phyloP scores from a whole-genome alignment of 2,329 filamentous ascomycete species.

The Pezicula rhizophila region DNA sequence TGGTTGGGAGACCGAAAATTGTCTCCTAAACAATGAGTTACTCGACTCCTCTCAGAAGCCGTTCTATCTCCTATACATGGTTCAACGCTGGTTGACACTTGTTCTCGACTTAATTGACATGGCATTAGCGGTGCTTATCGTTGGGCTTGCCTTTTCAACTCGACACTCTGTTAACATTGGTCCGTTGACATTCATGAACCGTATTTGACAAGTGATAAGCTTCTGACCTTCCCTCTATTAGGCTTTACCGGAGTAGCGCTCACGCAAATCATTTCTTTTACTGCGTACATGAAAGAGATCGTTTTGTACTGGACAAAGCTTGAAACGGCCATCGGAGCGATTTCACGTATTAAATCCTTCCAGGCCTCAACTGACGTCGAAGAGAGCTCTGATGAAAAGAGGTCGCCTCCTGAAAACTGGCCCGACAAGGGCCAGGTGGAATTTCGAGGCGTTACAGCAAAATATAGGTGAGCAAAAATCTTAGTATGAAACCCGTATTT shows the following conservation, averaged over 20 bases:
- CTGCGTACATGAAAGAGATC: too few relatives aligned
- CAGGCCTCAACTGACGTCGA: too few relatives aligned
- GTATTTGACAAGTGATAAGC: slow-evolving; percentile 31
- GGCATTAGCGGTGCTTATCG: slow-evolving; percentile 23
- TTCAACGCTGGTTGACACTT: slow-evolving; percentile 40
- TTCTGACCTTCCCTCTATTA: slow-evolving; percentile 30
- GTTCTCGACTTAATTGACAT: slow-evolving; percentile 38
- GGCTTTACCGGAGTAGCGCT: not conserved
- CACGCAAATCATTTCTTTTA: too few relatives aligned
- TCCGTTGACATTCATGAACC: not conserved
- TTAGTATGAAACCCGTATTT: too few relatives aligned
- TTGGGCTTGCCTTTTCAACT: slow-evolving; percentile 18
- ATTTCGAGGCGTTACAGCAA: too few relatives aligned
- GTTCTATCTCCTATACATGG: slow-evolving; percentile 37
- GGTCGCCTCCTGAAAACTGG: too few relatives aligned
- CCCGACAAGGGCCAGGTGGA: too few relatives aligned
- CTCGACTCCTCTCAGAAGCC: slow-evolving; percentile 38
- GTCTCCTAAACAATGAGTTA: slow-evolving; percentile 4
- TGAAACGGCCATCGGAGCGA: slow-evolving; percentile 50
- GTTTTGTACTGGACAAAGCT: slow-evolving; percentile 33
- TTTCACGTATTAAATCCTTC: slow-evolving; percentile 48
- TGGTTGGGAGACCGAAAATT: slow-evolving; percentile 29
- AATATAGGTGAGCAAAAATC: too few relatives aligned
- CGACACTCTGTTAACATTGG: slow-evolving; percentile 2
- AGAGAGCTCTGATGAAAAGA: too few relatives aligned